phyloP scores from a whole-genome alignment of 345 rosid genomes.

The Gossypioides kirkii region DNA sequence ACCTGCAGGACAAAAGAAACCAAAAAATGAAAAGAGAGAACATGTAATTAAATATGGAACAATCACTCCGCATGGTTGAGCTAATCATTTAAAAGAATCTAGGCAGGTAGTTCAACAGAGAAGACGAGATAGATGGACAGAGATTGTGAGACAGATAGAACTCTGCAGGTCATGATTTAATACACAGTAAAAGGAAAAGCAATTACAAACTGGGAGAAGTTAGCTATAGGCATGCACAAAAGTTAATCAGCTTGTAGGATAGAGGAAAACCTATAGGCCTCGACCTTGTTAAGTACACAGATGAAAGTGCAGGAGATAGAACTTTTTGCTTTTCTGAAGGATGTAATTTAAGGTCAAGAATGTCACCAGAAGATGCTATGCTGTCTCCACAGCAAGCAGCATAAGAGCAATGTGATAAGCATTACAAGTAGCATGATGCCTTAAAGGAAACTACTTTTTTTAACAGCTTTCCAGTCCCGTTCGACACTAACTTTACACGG shows the following conservation, averaged over 20 bases:
- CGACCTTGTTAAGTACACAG: background rate
- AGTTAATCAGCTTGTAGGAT: background rate
- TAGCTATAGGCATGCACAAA: background rate
- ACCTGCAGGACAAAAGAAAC: conserved; percentile 42
- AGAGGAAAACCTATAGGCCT: background rate
- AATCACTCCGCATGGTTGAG: background rate
- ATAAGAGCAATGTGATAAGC: background rate
- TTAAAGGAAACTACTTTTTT: background rate
- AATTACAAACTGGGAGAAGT: background rate
- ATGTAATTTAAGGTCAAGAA: background rate
- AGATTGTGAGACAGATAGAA: background rate
- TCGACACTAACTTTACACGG: background rate
- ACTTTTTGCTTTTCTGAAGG: background rate
- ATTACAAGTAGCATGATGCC: background rate
- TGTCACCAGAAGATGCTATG: background rate
- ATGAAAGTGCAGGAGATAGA: background rate
- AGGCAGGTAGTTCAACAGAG: background rate
- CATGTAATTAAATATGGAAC: background rate
- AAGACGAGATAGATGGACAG: background rate
- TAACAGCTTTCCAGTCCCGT: background rate
- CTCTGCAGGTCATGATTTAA: background rate
- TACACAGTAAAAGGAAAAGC: background rate
- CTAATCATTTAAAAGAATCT: background rate
- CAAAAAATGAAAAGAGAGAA: background rate
- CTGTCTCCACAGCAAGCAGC: background rate